phyloP scores from a whole-genome alignment of 2,329 filamentous ascomycete genomes.

The Sporothrix inflata region DNA sequence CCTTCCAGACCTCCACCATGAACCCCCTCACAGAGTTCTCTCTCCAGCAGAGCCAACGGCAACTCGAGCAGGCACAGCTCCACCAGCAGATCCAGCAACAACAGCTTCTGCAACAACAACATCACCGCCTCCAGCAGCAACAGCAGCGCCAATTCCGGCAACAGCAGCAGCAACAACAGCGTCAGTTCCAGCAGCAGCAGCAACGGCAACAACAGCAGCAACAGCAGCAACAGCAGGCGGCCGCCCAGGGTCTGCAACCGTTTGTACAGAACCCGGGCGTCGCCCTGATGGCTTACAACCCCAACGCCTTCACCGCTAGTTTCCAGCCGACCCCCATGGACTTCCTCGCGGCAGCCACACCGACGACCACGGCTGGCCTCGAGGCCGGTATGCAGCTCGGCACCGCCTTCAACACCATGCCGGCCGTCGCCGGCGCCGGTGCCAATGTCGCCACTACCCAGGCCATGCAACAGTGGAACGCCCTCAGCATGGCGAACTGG shows the following conservation, averaged over 20 bases:
- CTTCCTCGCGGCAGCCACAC: conserved; percentile 62
- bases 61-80: conserved; percentile 49
- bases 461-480: conserved; percentile 59
- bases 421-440: conserved; percentile 56
- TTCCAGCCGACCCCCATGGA: conserved; percentile 62
- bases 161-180: conserved; percentile 38
- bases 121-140: conserved; percentile 50
- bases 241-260: conserved; percentile 50
- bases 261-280: conserved; percentile 60
- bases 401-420: conserved; percentile 62
- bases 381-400: conserved; percentile 65
- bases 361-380: conserved; percentile 63
- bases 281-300: conserved; percentile 56
- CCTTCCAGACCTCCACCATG: conserved; percentile 55
- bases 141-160: conserved; percentile 47
- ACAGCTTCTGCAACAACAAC: conserved; percentile 54
- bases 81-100: conserved; percentile 49
- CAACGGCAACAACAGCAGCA: conserved; percentile 51
- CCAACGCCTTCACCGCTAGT: conserved; percentile 49
- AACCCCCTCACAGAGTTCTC: conserved; percentile 65
- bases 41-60: conserved; percentile 58
- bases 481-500: conserved; percentile 70
- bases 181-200: conserved; percentile 51
- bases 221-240: conserved; percentile 47
- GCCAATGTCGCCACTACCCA: conserved; percentile 47